Evolutionary conservation across 352 stramenopile species (phyloP).

Genomic region (Phytophthora podocarpi): DNA sequence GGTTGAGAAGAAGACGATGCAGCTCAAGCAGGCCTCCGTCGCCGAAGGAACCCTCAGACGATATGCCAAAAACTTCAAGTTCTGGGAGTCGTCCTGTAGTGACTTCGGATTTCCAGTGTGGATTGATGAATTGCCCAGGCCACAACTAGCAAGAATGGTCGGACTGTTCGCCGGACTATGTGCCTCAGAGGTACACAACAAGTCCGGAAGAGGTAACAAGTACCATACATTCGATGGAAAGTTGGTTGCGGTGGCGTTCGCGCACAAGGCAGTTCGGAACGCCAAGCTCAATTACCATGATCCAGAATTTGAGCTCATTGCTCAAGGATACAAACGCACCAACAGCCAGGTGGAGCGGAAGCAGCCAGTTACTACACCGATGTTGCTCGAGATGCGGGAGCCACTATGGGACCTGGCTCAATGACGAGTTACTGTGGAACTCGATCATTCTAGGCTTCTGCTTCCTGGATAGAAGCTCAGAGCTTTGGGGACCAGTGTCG

Average conservation of each 20-base stretch:
- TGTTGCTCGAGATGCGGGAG: slow-evolving; percentile 25
- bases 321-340: slow-evolving; percentile 29
- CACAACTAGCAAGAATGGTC: too few species aligned
- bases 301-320: too few species aligned
- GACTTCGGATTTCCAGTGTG: too few species aligned
- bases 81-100: too few species aligned
- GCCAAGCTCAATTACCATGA: slow-evolving; percentile 32
- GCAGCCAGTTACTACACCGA: slow-evolving; percentile 38
- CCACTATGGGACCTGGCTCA: background rate
- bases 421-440: slow-evolving; percentile 5
- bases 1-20: background rate
- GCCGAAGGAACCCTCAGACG: too few species aligned
- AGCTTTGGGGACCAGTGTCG: slow-evolving; percentile 25
- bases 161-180: slow-evolving; percentile 22
- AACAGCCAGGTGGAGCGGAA: slow-evolving; percentile 35
- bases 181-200: slow-evolving; percentile 27
- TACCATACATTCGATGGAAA: slow-evolving; percentile 31
- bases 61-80: too few species aligned
- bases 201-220: slow-evolving; percentile 26
- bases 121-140: too few species aligned
- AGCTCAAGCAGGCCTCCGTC: slow-evolving; percentile 8
- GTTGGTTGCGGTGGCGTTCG: slow-evolving; percentile 7
- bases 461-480: slow-evolving; percentile 25
- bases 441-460: slow-evolving; percentile 7
- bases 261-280: slow-evolving; percentile 27